Conservation (phyloP, 371 early-diverging fungal genomes). For the Fennellomyces sp. region DNA sequence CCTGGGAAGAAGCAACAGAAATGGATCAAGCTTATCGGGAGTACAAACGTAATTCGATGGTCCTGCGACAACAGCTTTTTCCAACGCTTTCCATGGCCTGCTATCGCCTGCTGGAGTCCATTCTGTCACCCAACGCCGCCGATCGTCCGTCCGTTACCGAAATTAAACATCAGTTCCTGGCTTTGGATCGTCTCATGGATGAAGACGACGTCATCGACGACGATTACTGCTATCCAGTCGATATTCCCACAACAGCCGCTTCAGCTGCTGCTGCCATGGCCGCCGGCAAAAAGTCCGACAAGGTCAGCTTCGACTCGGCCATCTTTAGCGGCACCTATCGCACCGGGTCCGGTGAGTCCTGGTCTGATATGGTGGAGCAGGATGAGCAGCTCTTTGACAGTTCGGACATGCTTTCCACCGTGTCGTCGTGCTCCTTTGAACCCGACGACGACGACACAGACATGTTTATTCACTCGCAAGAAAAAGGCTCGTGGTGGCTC, state of each 20-base stretch:
- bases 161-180: slow-evolving; percentile 34
- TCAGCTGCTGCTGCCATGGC: slow-evolving; percentile 3
- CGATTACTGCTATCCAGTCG: slow-evolving; percentile 21
- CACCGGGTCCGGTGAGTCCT: slow-evolving; percentile 20
- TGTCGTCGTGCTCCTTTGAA: background rate
- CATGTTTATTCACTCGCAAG: slow-evolving; percentile 45
- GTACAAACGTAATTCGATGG: slow-evolving; percentile 52
- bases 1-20: slow-evolving; percentile 72
- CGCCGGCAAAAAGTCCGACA: slow-evolving; percentile 23
- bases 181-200: slow-evolving; percentile 24
- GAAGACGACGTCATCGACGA: slow-evolving; percentile 25
- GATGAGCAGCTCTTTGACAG: slow-evolving; percentile 25
- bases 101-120: slow-evolving; percentile 35
- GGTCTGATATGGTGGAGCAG: slow-evolving; percentile 47
- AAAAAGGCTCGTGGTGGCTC: slow-evolving; percentile 54
- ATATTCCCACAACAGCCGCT: slow-evolving; percentile 27
- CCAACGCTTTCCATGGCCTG: slow-evolving; percentile 34
- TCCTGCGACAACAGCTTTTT: slow-evolving; percentile 54
- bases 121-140: slow-evolving; percentile 28
- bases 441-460: slow-evolving; percentile 30
- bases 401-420: slow-evolving; percentile 7
- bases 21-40: slow-evolving; percentile 59
- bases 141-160: slow-evolving; percentile 39
- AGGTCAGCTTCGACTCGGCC: slow-evolving; percentile 44
- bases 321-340: slow-evolving; percentile 31